Evolutionary conservation across 2,329 filamentous ascomycete species (phyloP).

Genomic region (Sarocladium brachiariae): DNA sequence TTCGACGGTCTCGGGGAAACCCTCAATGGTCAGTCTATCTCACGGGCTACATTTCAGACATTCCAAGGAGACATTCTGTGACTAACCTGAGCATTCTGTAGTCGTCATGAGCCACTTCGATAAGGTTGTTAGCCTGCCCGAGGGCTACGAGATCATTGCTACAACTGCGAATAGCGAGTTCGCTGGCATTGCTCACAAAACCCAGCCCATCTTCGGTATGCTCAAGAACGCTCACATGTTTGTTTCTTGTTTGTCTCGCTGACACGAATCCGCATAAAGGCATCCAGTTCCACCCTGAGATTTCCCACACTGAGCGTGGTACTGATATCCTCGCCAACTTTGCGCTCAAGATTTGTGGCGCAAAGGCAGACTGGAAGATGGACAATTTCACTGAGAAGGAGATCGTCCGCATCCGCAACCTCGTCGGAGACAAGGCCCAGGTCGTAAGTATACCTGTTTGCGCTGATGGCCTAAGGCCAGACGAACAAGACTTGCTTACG

Average conservation of each 20-base stretch:
- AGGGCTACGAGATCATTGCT: slow-evolving; percentile 66
- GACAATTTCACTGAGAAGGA: slow-evolving; percentile 73
- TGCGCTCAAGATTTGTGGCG: slow-evolving; percentile 72
- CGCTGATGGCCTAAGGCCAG: not conserved
- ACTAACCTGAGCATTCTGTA: slow-evolving; percentile 8
- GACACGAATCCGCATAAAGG: slow-evolving; percentile 26
- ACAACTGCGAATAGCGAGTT: slow-evolving; percentile 70
- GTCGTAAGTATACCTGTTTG: slow-evolving; percentile 36
- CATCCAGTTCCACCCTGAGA: slow-evolving; percentile 86
- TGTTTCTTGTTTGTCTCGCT: too few species aligned
- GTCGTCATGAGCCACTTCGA: slow-evolving; percentile 87
- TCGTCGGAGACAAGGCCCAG: slow-evolving; percentile 76
- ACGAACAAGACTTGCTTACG: too few species aligned
- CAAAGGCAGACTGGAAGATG: slow-evolving; percentile 78
- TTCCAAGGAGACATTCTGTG: not conserved
- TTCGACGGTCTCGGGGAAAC: slow-evolving; percentile 69
- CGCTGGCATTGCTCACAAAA: slow-evolving; percentile 69
- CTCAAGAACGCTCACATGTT: too few species aligned
- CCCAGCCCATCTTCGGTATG: slow-evolving; percentile 61
- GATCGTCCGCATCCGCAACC: slow-evolving; percentile 68
- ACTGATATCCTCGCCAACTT: slow-evolving; percentile 75
- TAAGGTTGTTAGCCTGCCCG: slow-evolving; percentile 70
- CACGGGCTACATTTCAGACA: too few species aligned
- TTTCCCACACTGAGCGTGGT: slow-evolving; percentile 57
- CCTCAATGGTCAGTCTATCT: slow-evolving; percentile 37